Conservation (phyloP, 208 protist species). For the Wallacemonas collosoma region DNA sequence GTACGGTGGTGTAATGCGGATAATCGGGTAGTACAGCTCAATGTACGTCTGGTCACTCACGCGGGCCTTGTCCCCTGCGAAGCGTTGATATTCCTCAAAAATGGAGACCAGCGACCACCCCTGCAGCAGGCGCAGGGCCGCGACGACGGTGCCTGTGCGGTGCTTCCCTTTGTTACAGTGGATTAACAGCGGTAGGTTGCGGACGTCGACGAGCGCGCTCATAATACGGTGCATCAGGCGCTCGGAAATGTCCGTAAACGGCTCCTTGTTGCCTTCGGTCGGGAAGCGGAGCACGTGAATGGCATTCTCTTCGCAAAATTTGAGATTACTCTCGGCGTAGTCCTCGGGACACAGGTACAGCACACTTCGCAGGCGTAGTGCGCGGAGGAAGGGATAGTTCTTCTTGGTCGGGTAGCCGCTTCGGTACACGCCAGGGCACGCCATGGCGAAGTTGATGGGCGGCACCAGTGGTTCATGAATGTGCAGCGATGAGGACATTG, state of each 20-base stretch:
- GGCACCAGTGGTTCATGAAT: constrained; percentile 74
- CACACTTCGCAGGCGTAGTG: constrained; percentile 93
- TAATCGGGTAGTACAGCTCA: constrained; percentile 94
- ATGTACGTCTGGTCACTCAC: constrained; percentile 97
- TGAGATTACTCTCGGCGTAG: constrained; percentile 92
- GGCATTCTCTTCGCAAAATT: constrained; percentile 90
- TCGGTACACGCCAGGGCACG: constrained; percentile 95
- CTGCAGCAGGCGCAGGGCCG: constrained; percentile 91
- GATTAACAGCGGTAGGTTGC: constrained; percentile 96
- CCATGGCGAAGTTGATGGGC: constrained; percentile 96
- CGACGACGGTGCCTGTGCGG: constrained; percentile 95
- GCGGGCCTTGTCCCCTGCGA: constrained; percentile 94
- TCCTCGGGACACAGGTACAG: constrained; percentile 95
- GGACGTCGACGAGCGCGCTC: constrained; percentile 78
- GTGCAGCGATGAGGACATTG: neutral
- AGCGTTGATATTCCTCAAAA: constrained; percentile 96
- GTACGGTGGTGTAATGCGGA: constrained; percentile 59
- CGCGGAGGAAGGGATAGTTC: constrained; percentile 96
- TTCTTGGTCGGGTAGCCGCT: constrained; percentile 96
- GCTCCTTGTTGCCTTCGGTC: constrained; percentile 97
- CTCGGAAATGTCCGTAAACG: constrained; percentile 97
- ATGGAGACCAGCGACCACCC: constrained; percentile 96
- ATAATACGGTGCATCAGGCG: constrained; percentile 90
- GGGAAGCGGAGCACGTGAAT: constrained; percentile 92
- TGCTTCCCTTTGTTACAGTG: constrained; percentile 98